Base-by-base conservation (phyloP, 169 alveolate genomes). In the Cryptosporidium ryanae region DNA sequence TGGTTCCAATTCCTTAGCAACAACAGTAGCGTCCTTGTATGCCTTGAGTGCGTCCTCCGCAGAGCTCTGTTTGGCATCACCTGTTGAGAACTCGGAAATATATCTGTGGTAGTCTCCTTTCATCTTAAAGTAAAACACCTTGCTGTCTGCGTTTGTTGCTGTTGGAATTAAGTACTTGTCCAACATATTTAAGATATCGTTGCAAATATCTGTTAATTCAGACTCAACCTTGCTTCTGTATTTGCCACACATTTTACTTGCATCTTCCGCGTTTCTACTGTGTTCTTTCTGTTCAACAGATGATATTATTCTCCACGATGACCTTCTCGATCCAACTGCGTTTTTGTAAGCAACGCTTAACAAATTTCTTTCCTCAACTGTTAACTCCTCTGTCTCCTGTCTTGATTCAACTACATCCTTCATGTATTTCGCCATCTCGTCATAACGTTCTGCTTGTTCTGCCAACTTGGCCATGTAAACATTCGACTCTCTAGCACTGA, bases 371-470 rank as follows among this genome's bases (percentile, higher is more conserved):
- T 97, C 99, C 64, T 97, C 99, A 43, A 92, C 95, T 59, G 97
- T 94, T 32, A 96, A 90, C 38, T 96, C 99, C 64, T 96, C 98
- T 3, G 84, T 34, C 10, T 76, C 84, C 6, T 76, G 76, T 18
- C 94, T 90, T 34, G 91, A 82, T 46, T 70, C 82, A 32, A 94
- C 93, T 46, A 93, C 92, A 48, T 90, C 92, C 76, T 92, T 91
- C 92, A 95, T 91, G 90, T 92, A 92, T 44, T 81, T 90, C 49
- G 95, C 95, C 99, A 94, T 97, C 90, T 98, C 99, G 87, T 98
- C 99, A 92, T 97, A 98, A 92, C 99, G 97, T 93, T 98, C 99
- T 44, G 99, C 98, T 93, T 98, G 99, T 94, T 98, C 99, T 17
- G 99, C 99, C 70, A 98, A 96, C 94, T 98, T 97, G 68, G 99